phyloP scores from a whole-genome alignment of 305 asterid species.

The Fraxinus angustifolia region DNA sequence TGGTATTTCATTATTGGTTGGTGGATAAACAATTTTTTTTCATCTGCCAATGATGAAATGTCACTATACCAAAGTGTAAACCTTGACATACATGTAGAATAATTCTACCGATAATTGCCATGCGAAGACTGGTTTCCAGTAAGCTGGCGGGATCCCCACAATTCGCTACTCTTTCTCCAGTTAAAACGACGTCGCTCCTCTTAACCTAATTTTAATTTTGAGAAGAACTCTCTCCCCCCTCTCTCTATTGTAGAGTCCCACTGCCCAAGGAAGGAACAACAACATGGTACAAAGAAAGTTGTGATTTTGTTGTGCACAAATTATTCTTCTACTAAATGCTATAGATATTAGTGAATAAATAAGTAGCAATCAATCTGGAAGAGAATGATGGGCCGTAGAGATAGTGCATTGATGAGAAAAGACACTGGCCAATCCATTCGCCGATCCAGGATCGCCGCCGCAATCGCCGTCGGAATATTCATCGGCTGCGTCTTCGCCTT shows the following conservation, averaged over 20 bases:
- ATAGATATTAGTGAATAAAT: not conserved
- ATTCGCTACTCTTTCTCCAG: not conserved
- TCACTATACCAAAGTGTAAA: not conserved
- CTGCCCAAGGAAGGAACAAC: not conserved
- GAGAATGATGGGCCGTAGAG: conserved; percentile 16
- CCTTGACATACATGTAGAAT: no score
- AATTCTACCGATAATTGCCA: not conserved
- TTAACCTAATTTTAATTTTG: not conserved
- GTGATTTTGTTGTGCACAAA: not conserved
- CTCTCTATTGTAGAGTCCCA: not conserved
- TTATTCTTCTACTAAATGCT: not conserved
- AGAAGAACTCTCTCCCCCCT: not conserved
- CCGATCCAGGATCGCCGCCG: conserved; percentile 37
- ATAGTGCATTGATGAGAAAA: conserved; percentile 31
- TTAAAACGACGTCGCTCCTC: not conserved
- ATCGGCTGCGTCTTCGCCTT: conserved; percentile 49
- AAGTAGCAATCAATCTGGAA: not conserved
- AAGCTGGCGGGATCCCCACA: not conserved
- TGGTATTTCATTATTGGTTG: not conserved
- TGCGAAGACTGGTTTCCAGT: not conserved
- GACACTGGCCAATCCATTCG: conserved; percentile 27
- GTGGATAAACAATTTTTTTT: not conserved
- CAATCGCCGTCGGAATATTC: conserved; percentile 40
- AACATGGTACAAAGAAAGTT: not conserved
- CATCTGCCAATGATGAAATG: not conserved